Evolutionary conservation across 2,329 filamentous ascomycete species (phyloP).

Genomic region (Diaporthe vaccinii): DNA sequence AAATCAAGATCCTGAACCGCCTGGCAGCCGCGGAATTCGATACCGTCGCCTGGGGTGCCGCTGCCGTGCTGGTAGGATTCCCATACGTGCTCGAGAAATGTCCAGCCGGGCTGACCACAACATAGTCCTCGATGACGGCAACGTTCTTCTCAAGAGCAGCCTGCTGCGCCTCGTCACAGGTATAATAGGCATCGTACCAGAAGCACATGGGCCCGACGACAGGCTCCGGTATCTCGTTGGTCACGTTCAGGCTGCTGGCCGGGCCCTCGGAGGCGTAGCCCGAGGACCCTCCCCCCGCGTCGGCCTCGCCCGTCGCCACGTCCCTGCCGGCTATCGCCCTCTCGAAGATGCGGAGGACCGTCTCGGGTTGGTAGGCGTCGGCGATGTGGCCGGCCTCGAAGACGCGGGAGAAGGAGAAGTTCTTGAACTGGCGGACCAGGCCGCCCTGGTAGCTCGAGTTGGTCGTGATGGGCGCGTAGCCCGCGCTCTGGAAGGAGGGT

Average conservation of each 20-base stretch:
- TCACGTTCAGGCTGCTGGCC: conserved; percentile 56
- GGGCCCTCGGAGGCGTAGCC: conserved; percentile 53
- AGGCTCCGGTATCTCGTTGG: conserved; percentile 55
- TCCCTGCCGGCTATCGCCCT: conserved; percentile 62
- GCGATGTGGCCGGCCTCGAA: conserved; percentile 63
- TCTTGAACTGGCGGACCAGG: conserved; percentile 60
- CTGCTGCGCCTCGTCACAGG: conserved; percentile 59
- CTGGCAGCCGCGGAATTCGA: conserved; percentile 1
- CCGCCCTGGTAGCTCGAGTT: conserved; percentile 59
- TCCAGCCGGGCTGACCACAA: conserved; percentile 48
- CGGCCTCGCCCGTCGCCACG: conserved; percentile 65
- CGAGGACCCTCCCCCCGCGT: conserved; percentile 48
- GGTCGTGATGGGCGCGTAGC: conserved; percentile 60
- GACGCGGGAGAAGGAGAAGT: conserved; percentile 62
- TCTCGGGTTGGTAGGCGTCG: conserved; percentile 65
- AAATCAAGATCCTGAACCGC: neutral
- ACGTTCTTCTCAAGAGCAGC: conserved; percentile 57
- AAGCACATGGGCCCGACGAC: conserved; percentile 59
- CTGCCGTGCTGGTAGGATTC: conserved; percentile 22
- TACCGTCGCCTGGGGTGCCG: conserved; percentile 1
- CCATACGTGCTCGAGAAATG: conserved; percentile 29
- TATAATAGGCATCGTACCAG: conserved; percentile 50
- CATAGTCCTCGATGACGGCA: conserved; percentile 60
- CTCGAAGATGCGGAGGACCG: conserved; percentile 63
- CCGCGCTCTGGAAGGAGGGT: conserved; percentile 59